Conservation (phyloP, 805 yeast genomes). For the Monosporozyma unispora region DNA sequence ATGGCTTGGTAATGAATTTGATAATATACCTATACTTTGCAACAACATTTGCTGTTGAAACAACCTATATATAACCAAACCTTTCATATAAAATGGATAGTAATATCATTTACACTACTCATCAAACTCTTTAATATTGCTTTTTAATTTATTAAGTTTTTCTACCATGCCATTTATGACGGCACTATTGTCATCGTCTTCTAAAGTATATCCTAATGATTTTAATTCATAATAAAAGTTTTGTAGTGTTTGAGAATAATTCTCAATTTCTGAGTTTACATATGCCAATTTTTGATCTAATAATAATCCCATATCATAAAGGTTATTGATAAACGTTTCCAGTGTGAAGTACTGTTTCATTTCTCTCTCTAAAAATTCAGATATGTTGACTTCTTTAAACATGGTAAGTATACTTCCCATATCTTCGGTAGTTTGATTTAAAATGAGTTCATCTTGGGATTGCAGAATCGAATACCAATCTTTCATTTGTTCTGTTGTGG, state of each 20-base stretch:
- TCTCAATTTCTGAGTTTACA: constrained; percentile 6
- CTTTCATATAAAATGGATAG: background rate
- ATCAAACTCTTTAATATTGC: background rate
- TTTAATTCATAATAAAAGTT: constrained; percentile 6
- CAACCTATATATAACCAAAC: background rate
- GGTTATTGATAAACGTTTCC: constrained; percentile 14
- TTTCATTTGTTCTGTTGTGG: background rate
- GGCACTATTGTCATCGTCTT: background rate
- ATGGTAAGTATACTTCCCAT: constrained; percentile 41
- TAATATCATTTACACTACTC: background rate
- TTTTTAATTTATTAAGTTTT: background rate
- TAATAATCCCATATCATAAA: constrained; percentile 13
- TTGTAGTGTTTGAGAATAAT: constrained; percentile 3
- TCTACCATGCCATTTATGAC: background rate
- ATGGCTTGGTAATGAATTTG: constrained; percentile 43
- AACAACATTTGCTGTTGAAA: constrained; percentile 21
- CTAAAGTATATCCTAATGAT: background rate
- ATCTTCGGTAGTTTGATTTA: constrained; percentile 58
- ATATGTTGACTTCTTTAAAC: constrained; percentile 8
- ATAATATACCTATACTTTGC: constrained; percentile 16
- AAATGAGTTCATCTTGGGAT: constrained; percentile 36
- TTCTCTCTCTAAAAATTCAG: constrained; percentile 8
- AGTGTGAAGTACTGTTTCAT: constrained; percentile 11
- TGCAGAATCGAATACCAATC: constrained; percentile 1
- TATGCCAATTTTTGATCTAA: constrained; percentile 7